Conservation (phyloP, 2,329 filamentous ascomycete species). For the Phyllosticta paracitricarpa region DNA sequence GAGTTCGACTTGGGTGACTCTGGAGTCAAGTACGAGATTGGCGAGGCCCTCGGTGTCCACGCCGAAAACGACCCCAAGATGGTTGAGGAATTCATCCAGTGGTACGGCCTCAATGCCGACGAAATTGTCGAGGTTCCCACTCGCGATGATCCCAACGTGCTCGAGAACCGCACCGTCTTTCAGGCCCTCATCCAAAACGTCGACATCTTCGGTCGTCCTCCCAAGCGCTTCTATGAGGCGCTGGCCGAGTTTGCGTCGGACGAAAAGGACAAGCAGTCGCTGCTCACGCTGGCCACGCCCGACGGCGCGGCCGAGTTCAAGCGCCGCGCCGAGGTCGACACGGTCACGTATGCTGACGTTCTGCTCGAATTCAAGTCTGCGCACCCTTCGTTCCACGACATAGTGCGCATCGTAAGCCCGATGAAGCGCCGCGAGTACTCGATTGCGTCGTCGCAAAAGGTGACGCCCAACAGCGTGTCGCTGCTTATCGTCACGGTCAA, state of each 20-base stretch:
- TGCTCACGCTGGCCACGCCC: conserved; percentile 64
- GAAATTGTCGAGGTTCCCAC: conserved; percentile 87
- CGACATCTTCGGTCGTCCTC: conserved; percentile 92
- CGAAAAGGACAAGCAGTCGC: conserved; percentile 68
- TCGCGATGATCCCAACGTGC: conserved; percentile 60
- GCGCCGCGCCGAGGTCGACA: conserved; percentile 81
- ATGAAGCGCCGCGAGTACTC: conserved; percentile 98
- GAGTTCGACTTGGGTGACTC: conserved; percentile 92
- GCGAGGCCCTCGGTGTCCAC: conserved; percentile 92
- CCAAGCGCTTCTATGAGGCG: conserved; percentile 95
- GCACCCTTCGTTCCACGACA: conserved; percentile 77
- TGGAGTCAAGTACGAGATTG: conserved; percentile 91
- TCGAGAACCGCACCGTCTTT: conserved; percentile 86
- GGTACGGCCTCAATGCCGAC: conserved; percentile 73
- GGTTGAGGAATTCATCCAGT: conserved; percentile 76
- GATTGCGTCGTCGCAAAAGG: conserved; percentile 95
- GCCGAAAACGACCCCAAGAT: conserved; percentile 79
- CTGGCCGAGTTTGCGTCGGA: conserved; percentile 79
- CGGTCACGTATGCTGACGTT: conserved; percentile 80
- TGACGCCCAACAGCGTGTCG: conserved; percentile 78
- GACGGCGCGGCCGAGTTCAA: conserved; percentile 88
- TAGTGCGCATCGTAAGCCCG: conserved; percentile 76
- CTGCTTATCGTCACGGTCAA: conserved; percentile 96
- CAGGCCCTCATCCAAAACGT: conserved; percentile 87
- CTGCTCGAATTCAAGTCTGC: conserved; percentile 84